Conservation (phyloP, 352 stramenopile species). For the Thraustochytrium striatum region DNA sequence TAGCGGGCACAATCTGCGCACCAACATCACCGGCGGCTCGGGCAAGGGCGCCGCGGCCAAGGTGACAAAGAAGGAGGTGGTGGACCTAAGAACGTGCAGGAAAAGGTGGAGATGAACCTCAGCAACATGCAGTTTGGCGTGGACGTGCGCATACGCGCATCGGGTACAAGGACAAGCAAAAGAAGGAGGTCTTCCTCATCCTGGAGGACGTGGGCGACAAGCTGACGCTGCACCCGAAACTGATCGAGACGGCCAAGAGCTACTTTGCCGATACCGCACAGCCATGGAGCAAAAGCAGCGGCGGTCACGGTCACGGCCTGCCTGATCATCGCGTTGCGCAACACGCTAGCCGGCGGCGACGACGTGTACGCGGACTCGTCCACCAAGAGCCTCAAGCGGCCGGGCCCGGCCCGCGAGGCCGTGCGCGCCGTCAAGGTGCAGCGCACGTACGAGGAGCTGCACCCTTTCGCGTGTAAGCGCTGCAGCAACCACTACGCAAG, state of each 20-base stretch:
- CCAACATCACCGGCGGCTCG: conserved; percentile 70
- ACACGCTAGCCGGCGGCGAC: background rate
- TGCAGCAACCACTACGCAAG: background rate
- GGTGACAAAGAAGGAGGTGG: conserved; percentile 60
- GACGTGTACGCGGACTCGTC: background rate
- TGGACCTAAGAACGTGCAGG: conserved; percentile 81
- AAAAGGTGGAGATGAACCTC: conserved; percentile 94
- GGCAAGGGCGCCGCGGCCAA: conserved; percentile 53
- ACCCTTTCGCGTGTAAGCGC: conserved; percentile 13
- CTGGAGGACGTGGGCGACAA: conserved; percentile 92
- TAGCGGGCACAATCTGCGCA: conserved; percentile 88
- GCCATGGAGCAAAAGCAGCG: conserved; percentile 90
- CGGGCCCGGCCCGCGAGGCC: background rate
- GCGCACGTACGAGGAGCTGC: conserved; percentile 10
- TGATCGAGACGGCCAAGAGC: conserved; percentile 87
- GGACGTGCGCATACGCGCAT: conserved; percentile 86
- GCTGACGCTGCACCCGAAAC: conserved; percentile 87
- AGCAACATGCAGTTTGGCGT: conserved; percentile 64
- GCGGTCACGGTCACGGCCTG: conserved; percentile 83
- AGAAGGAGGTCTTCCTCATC: conserved; percentile 70
- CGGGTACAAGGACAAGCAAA: conserved; percentile 92
- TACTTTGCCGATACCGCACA: conserved; percentile 94
- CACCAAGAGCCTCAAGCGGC: background rate
- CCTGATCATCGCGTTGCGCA: conserved; percentile 59
- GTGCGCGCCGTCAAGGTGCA: background rate